Evolutionary conservation across 2,329 filamentous ascomycete species (phyloP), one percentile per base, ranked within the genome.

Genomic region (Penicillium polonicum): DNA sequence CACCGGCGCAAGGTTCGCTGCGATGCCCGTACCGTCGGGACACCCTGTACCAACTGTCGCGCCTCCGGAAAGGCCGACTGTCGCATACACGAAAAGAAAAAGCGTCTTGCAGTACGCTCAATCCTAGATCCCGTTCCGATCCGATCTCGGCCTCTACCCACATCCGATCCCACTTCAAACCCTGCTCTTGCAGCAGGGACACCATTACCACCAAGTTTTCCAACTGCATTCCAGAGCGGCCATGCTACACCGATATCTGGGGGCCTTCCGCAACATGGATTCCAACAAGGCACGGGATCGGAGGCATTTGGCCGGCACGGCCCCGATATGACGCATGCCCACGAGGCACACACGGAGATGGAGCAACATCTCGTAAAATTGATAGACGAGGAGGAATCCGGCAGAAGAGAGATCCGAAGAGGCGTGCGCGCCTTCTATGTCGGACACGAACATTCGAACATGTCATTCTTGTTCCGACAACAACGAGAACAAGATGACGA

Each of bases 361-460:
- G 76, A 79, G 42, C 78, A 79, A 39, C 79, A 79, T 48, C 69
- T 83, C 19, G 78, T 80, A 49, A 80, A 82, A 60, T 75, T 83
- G 48, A 79, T 83, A 51, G 79, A 82, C 56, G 75, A 78, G 43
- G 78, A 81, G 48, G 77, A 79, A 21, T 70, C 76, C 25, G 74
- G 75, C 33, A 69, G 74, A 23, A 70, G 77, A 19, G 78, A 81
- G 54, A 82, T 83, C n/a, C 72, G 77, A 36, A 71, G 74, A 51
- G 73, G 76, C 3, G 78, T 80, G 17, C 77, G 81, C 25, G 77
- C 81, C 12, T 82, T 80, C 55, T 84, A 82, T 62, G 81, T 84
- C 44, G 82, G 82, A 7, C 80, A 81, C 55, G 81, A 83, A 60
- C 77, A 82, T 58, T 84, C 82, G 35, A 84, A 84, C 58, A 76